These are phyloP conservation scores for Trichoderma afroharzianum DNA, from an alignment of 2,329 filamentous ascomycete species.

Conservation along the genomic window DNA sequence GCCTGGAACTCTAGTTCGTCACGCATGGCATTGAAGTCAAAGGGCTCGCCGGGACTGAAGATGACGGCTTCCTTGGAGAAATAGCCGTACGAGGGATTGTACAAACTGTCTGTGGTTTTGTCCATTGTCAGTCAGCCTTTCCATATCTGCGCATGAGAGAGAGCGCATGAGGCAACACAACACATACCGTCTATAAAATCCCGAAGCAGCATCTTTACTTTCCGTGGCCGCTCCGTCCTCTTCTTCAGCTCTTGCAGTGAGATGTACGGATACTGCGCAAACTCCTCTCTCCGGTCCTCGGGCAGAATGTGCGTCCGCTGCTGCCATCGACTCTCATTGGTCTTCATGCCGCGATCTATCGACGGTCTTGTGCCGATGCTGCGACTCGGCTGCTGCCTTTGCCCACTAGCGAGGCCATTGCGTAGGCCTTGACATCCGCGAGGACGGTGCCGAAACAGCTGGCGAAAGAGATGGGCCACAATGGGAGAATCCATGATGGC, in stretches of 20 bases:
- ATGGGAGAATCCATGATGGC: conserved; percentile 74
- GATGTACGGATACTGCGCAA: conserved; percentile 76
- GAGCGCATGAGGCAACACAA: conserved; percentile 23
- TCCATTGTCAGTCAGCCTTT: neutral
- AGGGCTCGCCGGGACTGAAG: conserved; percentile 87
- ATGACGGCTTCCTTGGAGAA: conserved; percentile 96
- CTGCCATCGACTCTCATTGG: conserved; percentile 75
- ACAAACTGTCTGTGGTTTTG: conserved; percentile 68
- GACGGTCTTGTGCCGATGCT: conserved; percentile 31
- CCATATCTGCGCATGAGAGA: neutral
- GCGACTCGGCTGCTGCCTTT: conserved; percentile 18
- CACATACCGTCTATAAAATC: conserved; percentile 89
- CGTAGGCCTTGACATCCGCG: conserved; percentile 32
- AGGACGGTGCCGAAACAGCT: conserved; percentile 69
- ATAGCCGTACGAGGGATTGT: conserved; percentile 93
- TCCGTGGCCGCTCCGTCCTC: conserved; percentile 70
- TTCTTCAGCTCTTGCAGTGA: conserved; percentile 74
- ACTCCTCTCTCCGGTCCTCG: conserved; percentile 74
- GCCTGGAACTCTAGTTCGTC: conserved; percentile 84
- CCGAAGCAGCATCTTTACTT: conserved; percentile 94
- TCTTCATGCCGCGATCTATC: conserved; percentile 39
- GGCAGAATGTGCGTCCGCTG: conserved; percentile 74
- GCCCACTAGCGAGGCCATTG: conserved; percentile 26
- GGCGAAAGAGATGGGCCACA: conserved; percentile 74
- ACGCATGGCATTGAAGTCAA: conserved; percentile 75